Evolutionary conservation across 495 filamentous ascomycete genomes (phyloP).

Genomic region (Talaromyces trachyspermus): DNA sequence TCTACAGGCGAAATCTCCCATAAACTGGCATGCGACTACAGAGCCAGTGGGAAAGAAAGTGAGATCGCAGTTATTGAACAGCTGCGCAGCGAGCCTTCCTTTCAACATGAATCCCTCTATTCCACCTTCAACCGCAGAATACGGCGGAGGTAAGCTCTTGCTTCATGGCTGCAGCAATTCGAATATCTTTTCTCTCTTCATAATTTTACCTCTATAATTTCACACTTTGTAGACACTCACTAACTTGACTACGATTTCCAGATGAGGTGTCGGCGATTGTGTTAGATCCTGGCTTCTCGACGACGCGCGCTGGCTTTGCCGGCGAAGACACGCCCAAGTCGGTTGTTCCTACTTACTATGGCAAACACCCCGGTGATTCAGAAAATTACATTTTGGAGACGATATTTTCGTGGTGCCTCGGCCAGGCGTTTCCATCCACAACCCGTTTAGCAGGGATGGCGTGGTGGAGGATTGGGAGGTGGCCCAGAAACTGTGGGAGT

Average conservation of each 20-base stretch:
- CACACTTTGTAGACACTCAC: too few relatives aligned
- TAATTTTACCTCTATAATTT: too few relatives aligned
- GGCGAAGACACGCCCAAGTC: constrained; percentile 97
- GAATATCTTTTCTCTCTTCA: neutral
- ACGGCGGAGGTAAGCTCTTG: constrained; percentile 65
- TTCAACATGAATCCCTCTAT: constrained; percentile 39
- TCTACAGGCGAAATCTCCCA: too few relatives aligned
- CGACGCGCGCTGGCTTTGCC: constrained; percentile 88
- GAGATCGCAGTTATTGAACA: too few relatives aligned
- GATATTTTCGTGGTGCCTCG: constrained; percentile 74
- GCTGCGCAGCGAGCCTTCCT: too few relatives aligned
- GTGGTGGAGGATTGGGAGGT: constrained; percentile 95
- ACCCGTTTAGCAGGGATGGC: constrained; percentile 85
- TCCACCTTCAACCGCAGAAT: constrained; percentile 60
- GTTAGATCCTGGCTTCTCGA: constrained; percentile 87
- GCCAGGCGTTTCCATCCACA: constrained; percentile 69
- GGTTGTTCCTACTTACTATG: constrained; percentile 82
- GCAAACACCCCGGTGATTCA: constrained; percentile 47
- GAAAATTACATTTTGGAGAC: constrained; percentile 74
- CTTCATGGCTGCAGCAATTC: constrained; percentile 13
- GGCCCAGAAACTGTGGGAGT: constrained; percentile 85
- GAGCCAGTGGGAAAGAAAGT: neutral
- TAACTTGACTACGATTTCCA: too few relatives aligned
- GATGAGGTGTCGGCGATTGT: constrained; percentile 97
- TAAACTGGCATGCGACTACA: too few relatives aligned